phyloP scores from a whole-genome alignment of 352 stramenopile species.

The Pythium scleroteichum region DNA sequence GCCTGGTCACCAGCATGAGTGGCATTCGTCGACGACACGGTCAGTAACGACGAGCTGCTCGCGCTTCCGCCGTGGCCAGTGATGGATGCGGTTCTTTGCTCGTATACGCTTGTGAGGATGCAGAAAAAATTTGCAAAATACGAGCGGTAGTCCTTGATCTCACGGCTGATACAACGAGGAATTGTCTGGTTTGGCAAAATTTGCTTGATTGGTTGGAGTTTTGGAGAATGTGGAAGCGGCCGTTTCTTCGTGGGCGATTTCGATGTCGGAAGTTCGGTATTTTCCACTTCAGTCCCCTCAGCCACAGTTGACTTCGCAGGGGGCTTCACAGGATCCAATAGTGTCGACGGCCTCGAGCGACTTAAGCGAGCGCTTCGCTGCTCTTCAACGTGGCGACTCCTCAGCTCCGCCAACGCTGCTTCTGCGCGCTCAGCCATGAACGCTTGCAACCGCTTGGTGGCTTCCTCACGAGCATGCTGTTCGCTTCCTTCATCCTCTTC shows the following conservation, averaged over 20 bases:
- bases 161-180: slow-evolving; percentile 13
- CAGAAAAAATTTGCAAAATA: slow-evolving; percentile 78
- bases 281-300: no score
- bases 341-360: background rate
- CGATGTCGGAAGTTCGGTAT: background rate
- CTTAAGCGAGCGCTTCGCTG: background rate
- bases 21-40: background rate
- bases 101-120: slow-evolving; percentile 72
- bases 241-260: background rate
- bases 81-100: slow-evolving; percentile 37
- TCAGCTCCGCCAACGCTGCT: slow-evolving; percentile 41
- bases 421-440: slow-evolving; percentile 45
- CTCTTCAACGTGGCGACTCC: slow-evolving; percentile 17
- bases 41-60: slow-evolving; percentile 6
- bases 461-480: slow-evolving; percentile 21
- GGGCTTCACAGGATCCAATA: no score
- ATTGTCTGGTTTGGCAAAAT: background rate
- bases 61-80: slow-evolving; percentile 15
- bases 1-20: slow-evolving; percentile 38
- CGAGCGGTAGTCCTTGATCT: slow-evolving; percentile 51
- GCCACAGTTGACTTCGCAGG: no score
- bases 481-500: slow-evolving; percentile 5
- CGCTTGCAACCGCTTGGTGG: slow-evolving; percentile 32
- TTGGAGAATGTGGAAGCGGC: background rate
- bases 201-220: background rate